Evolutionary conservation across 768 basidiomycete species (phyloP).

Genomic region (Termitomyces heimii): DNA sequence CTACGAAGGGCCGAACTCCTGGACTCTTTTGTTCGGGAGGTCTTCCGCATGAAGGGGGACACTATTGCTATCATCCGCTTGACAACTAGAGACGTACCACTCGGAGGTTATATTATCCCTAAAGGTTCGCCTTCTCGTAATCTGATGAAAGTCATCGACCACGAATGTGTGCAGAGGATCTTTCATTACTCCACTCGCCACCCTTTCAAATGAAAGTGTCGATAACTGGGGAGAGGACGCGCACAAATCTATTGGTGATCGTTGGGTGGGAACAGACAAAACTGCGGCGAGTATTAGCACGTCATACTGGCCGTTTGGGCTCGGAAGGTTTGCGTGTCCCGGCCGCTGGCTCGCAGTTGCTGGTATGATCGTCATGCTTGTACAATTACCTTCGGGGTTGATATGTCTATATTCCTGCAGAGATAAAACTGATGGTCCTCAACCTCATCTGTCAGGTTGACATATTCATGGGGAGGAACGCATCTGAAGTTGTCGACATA

Average conservation of each 20-base stretch:
- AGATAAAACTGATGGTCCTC: too few relatives aligned
- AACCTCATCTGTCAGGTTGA: too few relatives aligned
- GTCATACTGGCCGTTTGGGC: conserved; percentile 5
- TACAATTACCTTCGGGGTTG: not conserved
- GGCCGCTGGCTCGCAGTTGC: conserved; percentile 2
- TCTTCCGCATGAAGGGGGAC: conserved; percentile 5
- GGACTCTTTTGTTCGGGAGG: conserved; percentile 8
- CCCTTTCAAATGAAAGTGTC: conserved; percentile 2
- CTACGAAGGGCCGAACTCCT: conserved; percentile 3
- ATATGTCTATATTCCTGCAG: too few relatives aligned
- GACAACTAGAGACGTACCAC: conserved; percentile 5
- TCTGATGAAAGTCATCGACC: not conserved
- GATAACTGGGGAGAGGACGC: conserved; percentile 7
- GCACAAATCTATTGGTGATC: conserved; percentile 1
- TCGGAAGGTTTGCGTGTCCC: conserved; percentile 3
- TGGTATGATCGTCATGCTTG: not conserved
- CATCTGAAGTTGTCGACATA: too few relatives aligned
- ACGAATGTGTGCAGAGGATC: not conserved
- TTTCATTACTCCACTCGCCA: not conserved
- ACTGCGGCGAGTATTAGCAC: conserved; percentile 2
- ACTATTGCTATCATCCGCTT: conserved; percentile 2
- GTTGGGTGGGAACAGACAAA: conserved; percentile 7
- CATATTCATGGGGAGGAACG: too few relatives aligned
- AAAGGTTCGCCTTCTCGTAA: conserved; percentile 1
- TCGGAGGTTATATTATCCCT: conserved; percentile 4